Evolutionary conservation across 129 eudicot genomes (phyloP).

Genomic region (Lonicera japonica): DNA sequence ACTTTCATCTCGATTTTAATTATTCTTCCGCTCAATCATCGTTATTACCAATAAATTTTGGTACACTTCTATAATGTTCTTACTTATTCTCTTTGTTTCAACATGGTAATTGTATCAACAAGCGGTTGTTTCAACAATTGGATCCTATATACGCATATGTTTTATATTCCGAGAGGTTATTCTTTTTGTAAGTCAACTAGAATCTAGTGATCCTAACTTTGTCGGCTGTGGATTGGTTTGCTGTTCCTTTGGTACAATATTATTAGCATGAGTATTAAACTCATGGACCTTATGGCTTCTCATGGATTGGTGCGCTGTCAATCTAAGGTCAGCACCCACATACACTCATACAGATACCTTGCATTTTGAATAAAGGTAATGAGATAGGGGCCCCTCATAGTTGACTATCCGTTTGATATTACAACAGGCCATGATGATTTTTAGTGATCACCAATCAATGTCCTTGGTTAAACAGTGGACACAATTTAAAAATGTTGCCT

Average conservation of each 20-base stretch:
- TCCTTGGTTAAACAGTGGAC: no score
- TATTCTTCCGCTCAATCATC: no score
- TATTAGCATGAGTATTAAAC: constrained; percentile 6
- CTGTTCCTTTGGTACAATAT: background rate
- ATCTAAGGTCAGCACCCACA: constrained; percentile 1
- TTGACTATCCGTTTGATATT: constrained; percentile 11
- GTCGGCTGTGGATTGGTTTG: constrained; percentile 2
- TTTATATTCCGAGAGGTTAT: background rate
- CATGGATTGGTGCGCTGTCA: constrained; percentile 5
- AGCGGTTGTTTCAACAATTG: no score
- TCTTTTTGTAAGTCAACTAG: constrained; percentile 13
- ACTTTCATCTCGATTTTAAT: no score
- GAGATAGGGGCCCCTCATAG: constrained; percentile 13
- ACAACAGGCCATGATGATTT: no score
- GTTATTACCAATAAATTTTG: no score
- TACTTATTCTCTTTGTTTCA: no score
- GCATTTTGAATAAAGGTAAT: background rate
- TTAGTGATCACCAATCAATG: no score
- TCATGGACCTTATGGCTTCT: background rate
- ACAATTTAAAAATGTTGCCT: no score
- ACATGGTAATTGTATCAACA: no score
- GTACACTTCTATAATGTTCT: no score
- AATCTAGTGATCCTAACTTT: constrained; percentile 13
- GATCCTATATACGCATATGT: no score
- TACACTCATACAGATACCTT: constrained; percentile 2